Conservation (phyloP, 306 rosid species). For the Erythrophleum fordii region DNA sequence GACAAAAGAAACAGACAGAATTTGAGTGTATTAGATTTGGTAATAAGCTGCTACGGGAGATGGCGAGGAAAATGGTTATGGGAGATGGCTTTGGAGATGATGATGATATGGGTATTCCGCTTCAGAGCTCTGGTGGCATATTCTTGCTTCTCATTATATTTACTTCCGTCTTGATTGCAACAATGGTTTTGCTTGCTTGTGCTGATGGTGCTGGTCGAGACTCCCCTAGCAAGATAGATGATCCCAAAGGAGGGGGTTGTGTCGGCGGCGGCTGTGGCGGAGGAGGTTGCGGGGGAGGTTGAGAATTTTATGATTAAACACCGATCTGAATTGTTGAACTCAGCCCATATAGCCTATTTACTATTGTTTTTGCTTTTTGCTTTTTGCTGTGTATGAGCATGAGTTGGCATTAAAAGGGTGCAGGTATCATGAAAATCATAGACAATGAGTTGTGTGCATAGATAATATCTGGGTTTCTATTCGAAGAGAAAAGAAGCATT, state of each 20-base stretch:
- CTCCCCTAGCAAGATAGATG: neutral
- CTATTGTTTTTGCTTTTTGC: neutral
- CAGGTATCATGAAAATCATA: too few species aligned
- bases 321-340: neutral
- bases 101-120: neutral
- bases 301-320: neutral
- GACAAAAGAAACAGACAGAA: neutral
- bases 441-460: too few species aligned
- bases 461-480: too few species aligned
- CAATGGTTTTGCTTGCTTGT: slow-evolving; percentile 9
- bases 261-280: neutral
- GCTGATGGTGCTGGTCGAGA: neutral
- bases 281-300: neutral
- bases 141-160: neutral
- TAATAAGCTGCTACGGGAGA: neutral
- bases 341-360: neutral
- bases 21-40: neutral
- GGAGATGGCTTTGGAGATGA: neutral
- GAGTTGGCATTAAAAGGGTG: too few species aligned
- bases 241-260: neutral
- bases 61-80: neutral
- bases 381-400: neutral
- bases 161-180: neutral
- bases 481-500: too few species aligned
- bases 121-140: neutral